Base-by-base conservation (phyloP, 1,139 yeast species). In the Magnusiomyces suaveolens region DNA sequence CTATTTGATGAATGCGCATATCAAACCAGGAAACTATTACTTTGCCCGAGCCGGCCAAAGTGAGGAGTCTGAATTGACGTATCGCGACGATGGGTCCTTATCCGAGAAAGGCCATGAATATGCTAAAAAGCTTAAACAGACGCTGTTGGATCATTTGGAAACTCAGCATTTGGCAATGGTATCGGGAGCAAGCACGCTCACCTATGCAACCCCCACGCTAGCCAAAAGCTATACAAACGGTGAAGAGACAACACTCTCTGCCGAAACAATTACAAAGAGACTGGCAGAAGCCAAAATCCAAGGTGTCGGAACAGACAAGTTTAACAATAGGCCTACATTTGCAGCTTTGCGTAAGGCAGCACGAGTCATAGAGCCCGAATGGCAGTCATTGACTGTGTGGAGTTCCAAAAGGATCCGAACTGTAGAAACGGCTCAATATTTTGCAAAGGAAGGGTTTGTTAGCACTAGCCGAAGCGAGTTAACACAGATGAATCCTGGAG, bases 401-500 rank as follows among this genome's bases (percentile, higher is more conserved):
- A 92, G 97, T 0, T 88, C 97, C 2, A 92, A 97, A 0, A 76
- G 92, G 63, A 82, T 78, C 59, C 79, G 98, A 69, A 92, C 98
- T 3, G 95, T 88, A 68, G 96, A 92, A 68, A 92, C 97, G 0
- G 90, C 97, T 0, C 81, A 87, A 57, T 80, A 77, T 67, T 75
- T 92, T 63, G 90, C 95, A 1, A 88, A 86, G 69, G 82, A 84
- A 58, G 85, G 89, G 68, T 75, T 89, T 60, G 87, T 84, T 61
- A 92, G 98, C 98, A 92, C 92, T 69, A 97, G 97, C 0, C 75
- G 92, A 61, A 98, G 92, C 69, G 98, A 92, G 71, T n/a, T 92
- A 62, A 84, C 89, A 43, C 97, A 88, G 67, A 74, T 87, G 65
- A 88, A 90, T 64, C 96, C 96, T 0, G 98, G 98, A n/a, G 82